phyloP scores from a whole-genome alignment of 495 filamentous ascomycete genomes.

The Penicillium desertorum region DNA sequence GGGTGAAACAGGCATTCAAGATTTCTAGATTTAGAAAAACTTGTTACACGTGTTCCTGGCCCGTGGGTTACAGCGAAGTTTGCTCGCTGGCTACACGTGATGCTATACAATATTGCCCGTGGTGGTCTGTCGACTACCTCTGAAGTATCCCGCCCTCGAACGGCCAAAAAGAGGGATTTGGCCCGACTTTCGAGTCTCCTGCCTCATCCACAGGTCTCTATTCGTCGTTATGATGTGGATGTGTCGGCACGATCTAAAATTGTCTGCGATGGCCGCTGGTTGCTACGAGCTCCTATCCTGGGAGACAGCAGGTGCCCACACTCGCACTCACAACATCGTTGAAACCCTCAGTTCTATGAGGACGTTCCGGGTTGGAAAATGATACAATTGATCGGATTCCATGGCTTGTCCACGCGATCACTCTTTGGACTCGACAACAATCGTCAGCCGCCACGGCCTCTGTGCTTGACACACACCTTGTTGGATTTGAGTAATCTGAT shows the following conservation, averaged over 20 bases:
- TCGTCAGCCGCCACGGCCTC: too few relatives aligned
- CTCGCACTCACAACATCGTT: neutral
- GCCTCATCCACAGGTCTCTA: neutral
- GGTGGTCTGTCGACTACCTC: neutral
- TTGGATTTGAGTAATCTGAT: too few relatives aligned
- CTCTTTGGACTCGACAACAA: too few relatives aligned
- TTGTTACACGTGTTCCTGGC: neutral
- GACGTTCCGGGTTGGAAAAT: neutral
- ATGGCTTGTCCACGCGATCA: too few relatives aligned
- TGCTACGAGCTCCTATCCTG: neutral
- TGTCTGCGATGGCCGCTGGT: neutral
- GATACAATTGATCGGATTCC: too few relatives aligned
- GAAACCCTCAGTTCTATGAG: neutral
- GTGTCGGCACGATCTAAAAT: neutral
- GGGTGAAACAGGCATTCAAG: conserved; percentile 79
- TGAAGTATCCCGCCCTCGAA: neutral
- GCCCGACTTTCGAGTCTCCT: neutral
- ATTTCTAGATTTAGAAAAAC: conserved; percentile 55
- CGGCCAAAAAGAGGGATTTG: neutral
- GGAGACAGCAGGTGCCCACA: neutral
- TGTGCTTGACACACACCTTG: too few relatives aligned
- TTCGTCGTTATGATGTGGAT: neutral
- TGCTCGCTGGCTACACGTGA: neutral
- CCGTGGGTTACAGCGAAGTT: neutral
- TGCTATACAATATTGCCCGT: neutral